Evolutionary conservation across 1,139 yeast genomes (phyloP).

Genomic region (Candida dubliniensis): DNA sequence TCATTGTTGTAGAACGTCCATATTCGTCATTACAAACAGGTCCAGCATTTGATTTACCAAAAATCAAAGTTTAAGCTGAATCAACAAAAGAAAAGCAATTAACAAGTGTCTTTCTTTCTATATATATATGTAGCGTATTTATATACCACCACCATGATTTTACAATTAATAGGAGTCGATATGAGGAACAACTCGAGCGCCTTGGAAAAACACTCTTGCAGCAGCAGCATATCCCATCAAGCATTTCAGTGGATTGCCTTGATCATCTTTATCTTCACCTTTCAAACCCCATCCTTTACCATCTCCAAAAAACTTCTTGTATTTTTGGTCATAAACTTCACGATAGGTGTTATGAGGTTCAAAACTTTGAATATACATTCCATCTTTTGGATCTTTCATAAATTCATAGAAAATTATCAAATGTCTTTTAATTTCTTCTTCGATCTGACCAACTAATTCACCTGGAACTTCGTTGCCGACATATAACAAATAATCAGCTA

Average conservation of each 20-base stretch:
- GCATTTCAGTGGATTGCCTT: constrained; percentile 49
- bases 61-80: constrained; percentile 57
- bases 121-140: constrained; percentile 3
- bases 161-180: constrained; percentile 17
- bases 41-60: constrained; percentile 77
- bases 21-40: constrained; percentile 55
- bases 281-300: constrained; percentile 53
- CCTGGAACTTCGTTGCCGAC: constrained; percentile 48
- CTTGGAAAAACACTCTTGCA: constrained; percentile 68
- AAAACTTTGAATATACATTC: constrained; percentile 60
- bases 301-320: constrained; percentile 57
- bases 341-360: constrained; percentile 59
- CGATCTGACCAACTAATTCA: constrained; percentile 36
- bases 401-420: constrained; percentile 56
- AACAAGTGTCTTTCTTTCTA: neutral
- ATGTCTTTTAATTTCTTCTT: constrained; percentile 50
- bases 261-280: constrained; percentile 43
- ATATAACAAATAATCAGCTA: constrained; percentile 61
- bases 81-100: too few relatives aligned
- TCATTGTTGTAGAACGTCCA: constrained; percentile 80
- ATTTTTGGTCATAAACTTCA: constrained; percentile 48
- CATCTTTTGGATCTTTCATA: constrained; percentile 58
- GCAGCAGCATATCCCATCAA: constrained; percentile 68
- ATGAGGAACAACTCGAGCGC: constrained; percentile 54
- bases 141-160: neutral